These are phyloP conservation scores for Aspergillus eucalypticola DNA, from an alignment of 2,329 filamentous ascomycete species.

Conservation along the genomic window DNA sequence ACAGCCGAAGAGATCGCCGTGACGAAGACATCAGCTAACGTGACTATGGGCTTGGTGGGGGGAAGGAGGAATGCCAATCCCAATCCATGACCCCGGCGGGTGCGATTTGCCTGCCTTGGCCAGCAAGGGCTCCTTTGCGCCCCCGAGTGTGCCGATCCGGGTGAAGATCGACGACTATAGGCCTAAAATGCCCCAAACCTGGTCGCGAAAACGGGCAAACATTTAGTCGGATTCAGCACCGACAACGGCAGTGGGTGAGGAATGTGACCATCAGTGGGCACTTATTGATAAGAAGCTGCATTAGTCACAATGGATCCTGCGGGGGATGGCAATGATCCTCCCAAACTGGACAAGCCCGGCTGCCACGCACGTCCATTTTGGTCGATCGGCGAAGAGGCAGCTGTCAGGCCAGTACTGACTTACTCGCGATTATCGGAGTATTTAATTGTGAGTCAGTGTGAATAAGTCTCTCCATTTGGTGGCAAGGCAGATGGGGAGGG, in stretches of 20 bases:
- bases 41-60: neutral
- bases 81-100: neutral
- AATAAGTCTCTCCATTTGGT: too few species aligned
- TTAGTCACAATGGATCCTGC: neutral
- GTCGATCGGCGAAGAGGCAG: neutral
- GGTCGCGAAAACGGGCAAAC: neutral
- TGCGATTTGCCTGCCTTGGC: neutral
- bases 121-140: slow-evolving; percentile 7
- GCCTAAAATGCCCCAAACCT: neutral
- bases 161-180: slow-evolving; percentile 2
- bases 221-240: neutral
- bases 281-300: neutral
- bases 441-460: neutral
- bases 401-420: neutral
- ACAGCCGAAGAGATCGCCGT: neutral
- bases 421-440: neutral
- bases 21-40: slow-evolving; percentile 7
- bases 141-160: neutral
- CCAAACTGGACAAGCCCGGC: neutral
- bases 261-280: neutral
- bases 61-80: neutral
- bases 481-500: neutral
- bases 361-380: neutral
- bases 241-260: neutral
- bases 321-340: neutral